Evolutionary conservation across 2,329 filamentous ascomycete species (phyloP).

Genomic region (Sclerotinia subarctica): DNA sequence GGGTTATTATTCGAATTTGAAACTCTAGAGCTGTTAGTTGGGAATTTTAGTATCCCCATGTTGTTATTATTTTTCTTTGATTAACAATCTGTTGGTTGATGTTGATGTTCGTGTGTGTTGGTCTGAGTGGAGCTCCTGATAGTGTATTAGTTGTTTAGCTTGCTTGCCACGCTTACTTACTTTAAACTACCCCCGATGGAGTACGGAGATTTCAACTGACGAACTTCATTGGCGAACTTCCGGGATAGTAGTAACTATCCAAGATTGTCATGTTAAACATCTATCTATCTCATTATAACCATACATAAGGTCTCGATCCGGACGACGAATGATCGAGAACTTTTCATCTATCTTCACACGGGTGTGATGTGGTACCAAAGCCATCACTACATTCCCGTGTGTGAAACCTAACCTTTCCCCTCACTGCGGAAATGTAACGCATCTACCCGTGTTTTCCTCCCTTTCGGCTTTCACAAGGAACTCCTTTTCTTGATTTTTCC

Average conservation of each 20-base stretch:
- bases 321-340: conserved; percentile 3
- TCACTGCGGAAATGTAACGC: conserved; percentile 8
- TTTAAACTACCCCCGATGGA: conserved; percentile 6
- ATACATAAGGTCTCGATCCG: conserved; percentile 3
- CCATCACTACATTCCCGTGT: conserved; percentile 20
- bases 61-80: not conserved
- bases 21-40: not conserved
- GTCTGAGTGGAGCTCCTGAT: not conserved
- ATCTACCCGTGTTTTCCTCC: conserved; percentile 17
- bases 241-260: not conserved
- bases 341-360: conserved; percentile 15
- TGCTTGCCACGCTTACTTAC: conserved; percentile 14
- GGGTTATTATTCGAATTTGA: not conserved
- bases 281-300: not conserved
- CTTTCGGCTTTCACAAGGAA: conserved; percentile 20
- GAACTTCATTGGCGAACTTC: conserved; percentile 11
- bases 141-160: not conserved
- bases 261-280: conserved; percentile 2
- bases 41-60: not conserved
- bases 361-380: conserved; percentile 16
- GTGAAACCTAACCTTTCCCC: conserved; percentile 16
- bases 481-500: not conserved
- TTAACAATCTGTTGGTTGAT: not conserved
- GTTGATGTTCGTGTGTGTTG: not conserved
- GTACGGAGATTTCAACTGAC: conserved; percentile 1